Evolutionary conservation across 2,329 filamentous ascomycete species (phyloP).

Genomic region (Cytospora paraplurivora): DNA sequence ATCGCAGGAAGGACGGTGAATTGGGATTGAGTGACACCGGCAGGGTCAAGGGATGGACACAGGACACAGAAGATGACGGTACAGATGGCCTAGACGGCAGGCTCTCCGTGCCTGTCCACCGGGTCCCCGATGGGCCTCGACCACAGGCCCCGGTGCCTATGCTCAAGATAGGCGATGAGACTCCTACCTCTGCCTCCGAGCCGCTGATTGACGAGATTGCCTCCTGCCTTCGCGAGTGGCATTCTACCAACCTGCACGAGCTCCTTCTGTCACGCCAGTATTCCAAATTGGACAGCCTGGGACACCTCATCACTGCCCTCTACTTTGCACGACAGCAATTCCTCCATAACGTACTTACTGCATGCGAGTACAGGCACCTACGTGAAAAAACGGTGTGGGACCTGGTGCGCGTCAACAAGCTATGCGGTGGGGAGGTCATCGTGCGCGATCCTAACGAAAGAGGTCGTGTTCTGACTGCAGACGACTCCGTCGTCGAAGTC

Average conservation of each 20-base stretch:
- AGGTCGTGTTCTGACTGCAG: conserved; percentile 83
- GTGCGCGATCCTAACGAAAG: conserved; percentile 84
- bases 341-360: conserved; percentile 89
- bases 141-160: conserved; percentile 93
- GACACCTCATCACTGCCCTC: conserved; percentile 76
- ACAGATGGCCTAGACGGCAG: conserved; percentile 45
- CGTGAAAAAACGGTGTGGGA: conserved; percentile 96
- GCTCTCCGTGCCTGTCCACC: conserved; percentile 52
- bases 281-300: conserved; percentile 75
- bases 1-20: conserved; percentile 39
- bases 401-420: conserved; percentile 88
- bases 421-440: conserved; percentile 91
- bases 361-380: conserved; percentile 76
- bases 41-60: conserved; percentile 29
- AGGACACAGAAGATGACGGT: conserved; percentile 45
- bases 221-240: conserved; percentile 95
- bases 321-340: conserved; percentile 87
- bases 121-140: conserved; percentile 69
- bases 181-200: conserved; percentile 83
- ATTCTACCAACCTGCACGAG: conserved; percentile 94
- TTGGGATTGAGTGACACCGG: conserved; percentile 29
- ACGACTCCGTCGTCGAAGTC: conserved; percentile 90
- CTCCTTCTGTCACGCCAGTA: conserved; percentile 84
- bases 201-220: conserved; percentile 97
- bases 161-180: conserved; percentile 97